Evolutionary conservation across 2,329 filamentous ascomycete genomes (phyloP).

Genomic region (Trichoderma sp.): DNA sequence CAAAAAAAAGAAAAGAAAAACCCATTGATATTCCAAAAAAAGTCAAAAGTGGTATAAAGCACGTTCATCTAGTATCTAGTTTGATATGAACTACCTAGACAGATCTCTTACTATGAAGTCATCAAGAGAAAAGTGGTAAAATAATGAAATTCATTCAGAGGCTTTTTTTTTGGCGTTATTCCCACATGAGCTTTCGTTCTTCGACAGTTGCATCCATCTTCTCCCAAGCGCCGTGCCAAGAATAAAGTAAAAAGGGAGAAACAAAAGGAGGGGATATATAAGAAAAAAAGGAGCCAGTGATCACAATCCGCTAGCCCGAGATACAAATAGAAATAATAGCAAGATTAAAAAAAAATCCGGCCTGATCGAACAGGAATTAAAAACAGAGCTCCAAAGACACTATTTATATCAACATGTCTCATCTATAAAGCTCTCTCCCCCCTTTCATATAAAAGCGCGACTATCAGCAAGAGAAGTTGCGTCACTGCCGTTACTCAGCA

Average conservation of each 20-base stretch:
- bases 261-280: not conserved
- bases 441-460: not conserved
- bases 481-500: conserved; percentile 43
- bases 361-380: not conserved
- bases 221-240: conserved; percentile 16
- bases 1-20: not conserved
- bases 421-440: not conserved
- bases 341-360: not conserved
- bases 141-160: not conserved
- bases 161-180: not conserved
- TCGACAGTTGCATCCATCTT: not conserved
- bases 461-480: not conserved
- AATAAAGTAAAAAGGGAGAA: not conserved
- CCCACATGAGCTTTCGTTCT: not conserved
- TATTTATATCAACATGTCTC: not conserved
- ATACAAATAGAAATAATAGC: not conserved
- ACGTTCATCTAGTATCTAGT: conserved; percentile 9
- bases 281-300: not conserved
- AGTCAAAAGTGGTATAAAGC: conserved; percentile 9
- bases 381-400: not conserved
- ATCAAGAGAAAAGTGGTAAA: not conserved
- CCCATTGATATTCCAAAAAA: conserved; percentile 15
- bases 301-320: not conserved
- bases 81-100: not conserved
- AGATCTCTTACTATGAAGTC: not conserved